Evolutionary conservation across 2,329 filamentous ascomycete species (phyloP).

Genomic region (Didymella glomerata): DNA sequence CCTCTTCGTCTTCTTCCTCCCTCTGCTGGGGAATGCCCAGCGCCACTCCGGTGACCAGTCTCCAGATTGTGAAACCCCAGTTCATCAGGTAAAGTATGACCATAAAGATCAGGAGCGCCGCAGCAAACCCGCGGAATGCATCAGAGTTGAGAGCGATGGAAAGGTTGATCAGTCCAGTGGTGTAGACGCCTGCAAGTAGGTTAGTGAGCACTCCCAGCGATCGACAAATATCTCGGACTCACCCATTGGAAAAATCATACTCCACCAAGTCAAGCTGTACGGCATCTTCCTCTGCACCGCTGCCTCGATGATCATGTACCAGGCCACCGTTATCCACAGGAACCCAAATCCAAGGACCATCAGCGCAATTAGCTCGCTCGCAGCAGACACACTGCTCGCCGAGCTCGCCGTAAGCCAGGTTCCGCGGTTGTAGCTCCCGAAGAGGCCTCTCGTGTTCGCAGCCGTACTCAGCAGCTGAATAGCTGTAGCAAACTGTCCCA

Average conservation of each 20-base stretch:
- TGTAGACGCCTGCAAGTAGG: conserved; percentile 22
- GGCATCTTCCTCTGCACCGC: conserved; percentile 23
- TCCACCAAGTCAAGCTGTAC: conserved; percentile 31
- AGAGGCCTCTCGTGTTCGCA: conserved; percentile 21
- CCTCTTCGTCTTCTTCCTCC: conserved; percentile 26
- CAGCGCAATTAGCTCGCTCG: conserved; percentile 21
- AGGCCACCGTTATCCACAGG: conserved; percentile 26
- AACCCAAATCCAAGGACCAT: conserved; percentile 27
- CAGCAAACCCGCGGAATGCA: conserved; percentile 24
- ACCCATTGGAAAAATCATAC: conserved; percentile 32
- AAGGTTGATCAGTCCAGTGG: conserved; percentile 27
- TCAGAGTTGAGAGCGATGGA: conserved; percentile 26
- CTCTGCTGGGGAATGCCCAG: conserved; percentile 29
- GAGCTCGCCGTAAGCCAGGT: conserved; percentile 25
- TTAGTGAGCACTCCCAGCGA: background rate
- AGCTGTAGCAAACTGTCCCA: conserved; percentile 32
- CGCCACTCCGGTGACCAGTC: conserved; percentile 24
- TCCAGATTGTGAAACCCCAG: conserved; percentile 25
- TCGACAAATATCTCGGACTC: background rate
- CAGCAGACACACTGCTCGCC: conserved; percentile 24
- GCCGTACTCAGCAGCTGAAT: conserved; percentile 28
- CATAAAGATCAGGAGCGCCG: conserved; percentile 26
- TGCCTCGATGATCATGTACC: conserved; percentile 28
- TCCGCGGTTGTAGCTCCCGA: conserved; percentile 24
- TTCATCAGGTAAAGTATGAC: conserved; percentile 30